Evolutionary conservation across 192 early-diverging fungal species (phyloP), one percentile per base, ranked within the genome.

Genomic region (Coemansia sp.): DNA sequence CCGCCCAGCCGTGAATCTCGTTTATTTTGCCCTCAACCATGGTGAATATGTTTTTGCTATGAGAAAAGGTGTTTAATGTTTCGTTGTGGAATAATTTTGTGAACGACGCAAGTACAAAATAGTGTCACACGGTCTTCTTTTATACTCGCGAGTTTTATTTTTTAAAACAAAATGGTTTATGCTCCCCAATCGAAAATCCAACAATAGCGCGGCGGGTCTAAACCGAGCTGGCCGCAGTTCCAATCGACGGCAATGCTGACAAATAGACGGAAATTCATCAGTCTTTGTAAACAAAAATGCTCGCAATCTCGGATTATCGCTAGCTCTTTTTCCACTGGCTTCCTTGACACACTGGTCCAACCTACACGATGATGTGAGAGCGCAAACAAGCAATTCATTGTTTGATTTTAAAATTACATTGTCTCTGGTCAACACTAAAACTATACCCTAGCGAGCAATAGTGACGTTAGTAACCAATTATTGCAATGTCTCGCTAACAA

Each of bases 1-100:
- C 79, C 4, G 79, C 79, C 69, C 70, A 82, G 55, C 73, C 79
- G 43, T 70, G 73, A 27, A 82, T 81, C 38, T 63, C 63, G 49
- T 65, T 64, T 14, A 81, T 68, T 35, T 82, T 79, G n/a, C 71
- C 76, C 27, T 73, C 60, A 29, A 70, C 71, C 71, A 56, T 63
- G 41, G 43, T 47, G 2, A 47, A 47, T n/a, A 17, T 49, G 17
- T 49, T n/a, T 49, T 47, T 47, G 43, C 43, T 47, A 47, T 3
- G n/a, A 24, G 15, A 51, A 38, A 53, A 22, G 23, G 15, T 8
- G 38, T 22, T 8, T 11, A 22, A 58, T 39, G 10, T 38, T 58
- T n/a, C 19, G 38, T 41, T 17, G 4, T 62, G 12, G 22, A 45
- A 45, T 45, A n/a, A 12, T 15, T 15, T 45, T 45, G 11, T 12